phyloP scores from a whole-genome alignment of 2,329 filamentous ascomycete species.

The Penicillium paneum region DNA sequence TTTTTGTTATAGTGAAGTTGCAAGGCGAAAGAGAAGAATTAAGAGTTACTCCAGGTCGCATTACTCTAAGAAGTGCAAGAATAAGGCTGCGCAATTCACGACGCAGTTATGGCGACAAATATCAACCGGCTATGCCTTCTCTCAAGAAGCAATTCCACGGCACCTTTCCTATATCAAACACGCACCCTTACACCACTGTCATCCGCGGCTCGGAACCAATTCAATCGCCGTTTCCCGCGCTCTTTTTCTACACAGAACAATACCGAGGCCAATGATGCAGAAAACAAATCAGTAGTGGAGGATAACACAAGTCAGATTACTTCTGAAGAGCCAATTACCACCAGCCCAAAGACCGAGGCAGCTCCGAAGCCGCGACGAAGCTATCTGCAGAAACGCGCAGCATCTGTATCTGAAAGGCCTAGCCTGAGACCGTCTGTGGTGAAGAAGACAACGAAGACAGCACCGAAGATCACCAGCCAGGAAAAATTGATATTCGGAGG shows the following conservation, averaged over 20 bases:
- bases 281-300: not conserved
- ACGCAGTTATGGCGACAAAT: conserved; percentile 29
- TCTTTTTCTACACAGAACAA: conserved; percentile 18
- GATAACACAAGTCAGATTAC: conserved; percentile 1
- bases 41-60: not conserved
- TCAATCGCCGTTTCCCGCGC: conserved; percentile 9
- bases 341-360: not conserved
- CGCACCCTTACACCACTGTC: conserved; percentile 50
- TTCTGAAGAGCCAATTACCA: conserved; percentile 2
- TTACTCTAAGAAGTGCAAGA: not conserved
- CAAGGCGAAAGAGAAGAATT: not conserved
- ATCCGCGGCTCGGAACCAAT: conserved; percentile 4
- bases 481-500: conserved; percentile 23
- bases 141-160: conserved; percentile 38
- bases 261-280: not conserved
- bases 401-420: conserved; percentile 4
- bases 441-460: not conserved
- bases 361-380: conserved; percentile 17
- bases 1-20: not conserved
- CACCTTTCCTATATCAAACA: conserved; percentile 72
- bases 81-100: not conserved
- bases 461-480: conserved; percentile 19
- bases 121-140: conserved; percentile 31
- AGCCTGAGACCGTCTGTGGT: not conserved
- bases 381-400: conserved; percentile 25